Evolutionary conservation across 441 rosid species (phyloP).

Genomic region (Pelargonium citronellum): DNA sequence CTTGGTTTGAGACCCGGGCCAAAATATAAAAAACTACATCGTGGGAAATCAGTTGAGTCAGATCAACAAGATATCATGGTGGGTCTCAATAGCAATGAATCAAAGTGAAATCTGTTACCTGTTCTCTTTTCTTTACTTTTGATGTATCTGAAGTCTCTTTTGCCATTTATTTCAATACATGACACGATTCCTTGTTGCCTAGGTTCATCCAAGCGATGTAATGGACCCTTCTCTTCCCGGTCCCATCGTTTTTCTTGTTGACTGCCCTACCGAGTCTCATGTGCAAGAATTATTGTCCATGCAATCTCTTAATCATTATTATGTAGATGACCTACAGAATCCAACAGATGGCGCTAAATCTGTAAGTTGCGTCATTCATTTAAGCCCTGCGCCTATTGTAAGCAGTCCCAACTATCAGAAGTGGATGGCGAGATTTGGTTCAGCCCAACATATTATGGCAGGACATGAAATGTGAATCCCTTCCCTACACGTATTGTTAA

Average conservation of each 20-base stretch:
- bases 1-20: conserved; percentile 82
- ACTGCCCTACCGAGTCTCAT: conserved; percentile 84
- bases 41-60: conserved; percentile 76
- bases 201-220: conserved; percentile 91
- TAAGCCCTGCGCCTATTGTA: conserved; percentile 62
- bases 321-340: conserved; percentile 29
- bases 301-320: conserved; percentile 46
- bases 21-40: conserved; percentile 65
- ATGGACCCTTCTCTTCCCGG: conserved; percentile 92
- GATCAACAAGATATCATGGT: conserved; percentile 58
- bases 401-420: conserved; percentile 48
- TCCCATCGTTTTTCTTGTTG: conserved; percentile 75
- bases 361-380: conserved; percentile 75
- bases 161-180: conserved; percentile 9
- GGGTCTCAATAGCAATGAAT: conserved; percentile 21
- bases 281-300: conserved; percentile 40
- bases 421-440: conserved; percentile 75
- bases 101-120: background rate
- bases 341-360: conserved; percentile 32
- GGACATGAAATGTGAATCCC: conserved; percentile 66
- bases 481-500: conserved; percentile 10
- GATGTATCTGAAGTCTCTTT: conserved; percentile 13
- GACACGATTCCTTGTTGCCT: conserved; percentile 11
- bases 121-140: conserved; percentile 5
- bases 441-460: conserved; percentile 76